A percentile compares a stretch with the other conserved stretches of the same genome.
Conservation (phyloP, 441 rosid genomes). For the Eutrema salsugineum region DNA sequence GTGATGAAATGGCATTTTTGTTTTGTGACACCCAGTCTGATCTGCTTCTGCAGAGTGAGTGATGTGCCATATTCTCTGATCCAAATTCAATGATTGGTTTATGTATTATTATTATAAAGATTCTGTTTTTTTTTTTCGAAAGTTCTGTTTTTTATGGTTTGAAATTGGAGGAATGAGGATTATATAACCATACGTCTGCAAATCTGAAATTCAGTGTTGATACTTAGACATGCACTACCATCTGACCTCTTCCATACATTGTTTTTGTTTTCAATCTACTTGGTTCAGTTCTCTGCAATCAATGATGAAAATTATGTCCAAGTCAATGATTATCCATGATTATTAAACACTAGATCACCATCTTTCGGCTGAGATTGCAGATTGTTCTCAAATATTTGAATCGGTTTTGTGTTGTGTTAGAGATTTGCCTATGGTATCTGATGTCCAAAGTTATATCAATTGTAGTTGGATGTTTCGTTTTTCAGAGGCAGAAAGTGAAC, state of each 20-base stretch:
- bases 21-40: constrained; percentile 43
- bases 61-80: constrained; percentile 38
- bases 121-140: background rate
- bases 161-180: constrained; percentile 58
- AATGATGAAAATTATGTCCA: constrained; percentile 42
- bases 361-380: constrained; percentile 82
- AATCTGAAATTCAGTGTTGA: constrained; percentile 44
- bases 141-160: background rate
- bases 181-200: constrained; percentile 49
- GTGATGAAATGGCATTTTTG: constrained; percentile 10
- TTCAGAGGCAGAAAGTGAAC: constrained; percentile 47
- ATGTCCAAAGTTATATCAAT: constrained; percentile 42
- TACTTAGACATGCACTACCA: constrained; percentile 72
- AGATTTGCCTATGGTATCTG: constrained; percentile 73
- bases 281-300: constrained; percentile 34
- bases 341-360: constrained; percentile 53
- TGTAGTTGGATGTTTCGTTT: constrained; percentile 59
- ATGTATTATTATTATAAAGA: too few species aligned
- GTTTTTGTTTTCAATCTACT: background rate
- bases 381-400: background rate
- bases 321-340: constrained; percentile 45
- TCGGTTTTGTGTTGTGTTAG: background rate
- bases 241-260: constrained; percentile 54
- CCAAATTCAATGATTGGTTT: background rate
- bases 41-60: constrained; percentile 18